Evolutionary conservation across 306 rosid species (phyloP).

Genomic region (Fragaria ananassa): DNA sequence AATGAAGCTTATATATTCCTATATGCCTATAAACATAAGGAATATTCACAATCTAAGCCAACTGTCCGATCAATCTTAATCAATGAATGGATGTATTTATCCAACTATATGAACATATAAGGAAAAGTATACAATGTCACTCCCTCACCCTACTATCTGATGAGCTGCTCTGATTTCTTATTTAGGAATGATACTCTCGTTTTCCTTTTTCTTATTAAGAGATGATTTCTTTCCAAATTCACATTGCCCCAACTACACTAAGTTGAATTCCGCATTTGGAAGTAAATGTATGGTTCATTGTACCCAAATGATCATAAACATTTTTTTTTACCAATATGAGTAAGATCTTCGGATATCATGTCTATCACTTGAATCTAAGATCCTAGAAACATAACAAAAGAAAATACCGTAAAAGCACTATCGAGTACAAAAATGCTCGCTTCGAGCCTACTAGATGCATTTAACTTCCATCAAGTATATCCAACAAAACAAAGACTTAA

Average conservation of each 20-base stretch:
- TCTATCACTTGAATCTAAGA: background rate
- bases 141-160: background rate
- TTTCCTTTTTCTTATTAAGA: background rate
- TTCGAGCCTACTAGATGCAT: background rate
- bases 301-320: background rate
- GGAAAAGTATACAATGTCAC: background rate
- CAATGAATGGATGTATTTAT: background rate
- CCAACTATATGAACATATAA: background rate
- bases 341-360: background rate
- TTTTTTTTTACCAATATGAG: background rate
- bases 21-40: background rate
- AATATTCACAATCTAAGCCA: background rate
- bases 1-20: background rate
- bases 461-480: background rate
- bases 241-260: background rate
- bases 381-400: background rate
- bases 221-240: background rate
- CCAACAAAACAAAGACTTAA: constrained; percentile 5
- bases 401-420: background rate
- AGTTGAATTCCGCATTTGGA: background rate
- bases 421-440: background rate
- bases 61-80: background rate
- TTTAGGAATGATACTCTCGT: background rate
- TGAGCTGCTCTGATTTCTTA: background rate
- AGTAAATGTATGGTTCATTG: background rate